These are phyloP conservation scores for Ophiostoma populinum DNA, from an alignment of 2,329 filamentous ascomycete genomes.

Conservation along the genomic window DNA sequence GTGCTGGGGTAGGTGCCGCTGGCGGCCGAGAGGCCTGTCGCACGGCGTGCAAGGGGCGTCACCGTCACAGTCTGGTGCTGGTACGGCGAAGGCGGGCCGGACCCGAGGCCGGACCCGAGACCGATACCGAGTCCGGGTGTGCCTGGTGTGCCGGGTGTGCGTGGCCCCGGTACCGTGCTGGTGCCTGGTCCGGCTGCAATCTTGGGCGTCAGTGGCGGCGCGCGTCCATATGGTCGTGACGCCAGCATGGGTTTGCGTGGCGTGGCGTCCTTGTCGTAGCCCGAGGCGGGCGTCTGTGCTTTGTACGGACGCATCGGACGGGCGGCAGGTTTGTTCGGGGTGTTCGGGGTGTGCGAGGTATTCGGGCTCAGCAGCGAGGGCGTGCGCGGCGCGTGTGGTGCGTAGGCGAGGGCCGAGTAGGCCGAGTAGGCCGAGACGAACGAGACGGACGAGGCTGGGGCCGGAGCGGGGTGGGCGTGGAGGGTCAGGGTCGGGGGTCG, in stretches of 20 bases:
- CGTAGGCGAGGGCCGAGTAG: background rate
- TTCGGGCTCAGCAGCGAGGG: too few species aligned
- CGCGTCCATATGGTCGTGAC: conserved; percentile 31
- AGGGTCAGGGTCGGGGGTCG: conserved; percentile 4
- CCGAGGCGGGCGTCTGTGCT: conserved; percentile 17
- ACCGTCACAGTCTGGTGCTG: conserved; percentile 18
- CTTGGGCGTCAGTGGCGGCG: conserved; percentile 38
- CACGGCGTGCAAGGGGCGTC: conserved; percentile 25
- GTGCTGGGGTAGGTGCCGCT: conserved; percentile 36
- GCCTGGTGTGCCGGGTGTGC: background rate
- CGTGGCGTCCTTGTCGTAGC: conserved; percentile 21
- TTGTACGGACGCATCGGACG: conserved; percentile 8
- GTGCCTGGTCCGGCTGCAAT: conserved; percentile 21
- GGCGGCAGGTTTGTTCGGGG: too few species aligned
- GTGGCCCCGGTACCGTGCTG: background rate
- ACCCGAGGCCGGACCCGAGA: background rate
- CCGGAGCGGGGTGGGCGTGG: background rate
- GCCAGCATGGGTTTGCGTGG: conserved; percentile 48
- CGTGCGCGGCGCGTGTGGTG: background rate
- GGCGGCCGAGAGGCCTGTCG: conserved; percentile 12
- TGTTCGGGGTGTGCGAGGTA: too few species aligned
- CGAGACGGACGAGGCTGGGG: conserved; percentile 3
- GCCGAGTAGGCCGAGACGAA: background rate
- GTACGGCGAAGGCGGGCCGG: conserved; percentile 3
- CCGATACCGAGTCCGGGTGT: too few species aligned